These are phyloP conservation scores for Puccinia brachypodii DNA, from an alignment of 1,284 basidiomycete genomes.

Conservation along the genomic window DNA sequence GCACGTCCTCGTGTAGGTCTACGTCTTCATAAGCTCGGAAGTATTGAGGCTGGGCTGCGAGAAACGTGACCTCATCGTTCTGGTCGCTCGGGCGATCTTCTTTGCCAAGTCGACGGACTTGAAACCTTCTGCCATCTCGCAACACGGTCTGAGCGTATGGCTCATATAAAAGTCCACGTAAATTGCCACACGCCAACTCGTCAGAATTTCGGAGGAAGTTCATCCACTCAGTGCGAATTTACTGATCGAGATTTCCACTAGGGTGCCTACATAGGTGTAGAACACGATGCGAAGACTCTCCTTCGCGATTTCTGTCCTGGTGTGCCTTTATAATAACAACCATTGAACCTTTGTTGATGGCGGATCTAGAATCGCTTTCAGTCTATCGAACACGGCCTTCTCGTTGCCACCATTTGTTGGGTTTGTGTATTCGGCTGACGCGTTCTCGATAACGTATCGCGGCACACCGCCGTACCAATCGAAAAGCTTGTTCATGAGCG, in stretches of 20 bases:
- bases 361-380: too few relatives aligned
- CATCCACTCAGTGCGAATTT: not conserved
- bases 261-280: slow-evolving; percentile 13
- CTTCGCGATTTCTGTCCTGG: not conserved
- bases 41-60: not conserved
- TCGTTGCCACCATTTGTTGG: not conserved
- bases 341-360: not conserved
- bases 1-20: not conserved
- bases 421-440: not conserved
- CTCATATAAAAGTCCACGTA: not conserved
- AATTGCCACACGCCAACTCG: not conserved
- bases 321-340: not conserved
- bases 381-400: not conserved
- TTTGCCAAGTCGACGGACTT: slow-evolving; percentile 5
- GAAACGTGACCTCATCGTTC: not conserved
- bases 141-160: not conserved
- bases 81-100: not conserved
- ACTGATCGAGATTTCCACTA: not conserved
- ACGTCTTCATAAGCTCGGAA: slow-evolving; percentile 9
- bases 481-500: not conserved
- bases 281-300: not conserved
- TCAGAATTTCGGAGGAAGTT: not conserved
- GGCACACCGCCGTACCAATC: not conserved
- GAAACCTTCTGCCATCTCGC: slow-evolving; percentile 17
- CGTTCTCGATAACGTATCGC: not conserved